Evolutionary conservation across 116 monocot species (phyloP).

Genomic region (Dioscorea cayenensis): DNA sequence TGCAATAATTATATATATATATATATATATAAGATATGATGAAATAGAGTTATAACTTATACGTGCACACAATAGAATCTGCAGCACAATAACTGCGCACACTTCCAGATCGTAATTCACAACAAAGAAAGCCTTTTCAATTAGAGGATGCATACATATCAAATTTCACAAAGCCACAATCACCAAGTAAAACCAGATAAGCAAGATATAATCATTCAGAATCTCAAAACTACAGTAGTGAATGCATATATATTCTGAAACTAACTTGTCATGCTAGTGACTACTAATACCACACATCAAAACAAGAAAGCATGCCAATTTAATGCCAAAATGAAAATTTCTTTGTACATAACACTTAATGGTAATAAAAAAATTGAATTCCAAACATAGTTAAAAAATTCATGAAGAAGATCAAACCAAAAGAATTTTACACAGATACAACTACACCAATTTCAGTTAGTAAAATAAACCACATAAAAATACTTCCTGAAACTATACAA

Average conservation of each 20-base stretch:
- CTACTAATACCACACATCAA: background rate
- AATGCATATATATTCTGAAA: background rate
- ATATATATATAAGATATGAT: no score
- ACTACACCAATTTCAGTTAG: background rate
- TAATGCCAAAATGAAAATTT: background rate
- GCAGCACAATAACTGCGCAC: no score
- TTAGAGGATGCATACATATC: background rate
- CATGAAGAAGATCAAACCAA: background rate
- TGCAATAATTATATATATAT: no score
- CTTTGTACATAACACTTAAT: background rate
- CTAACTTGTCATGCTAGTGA: background rate
- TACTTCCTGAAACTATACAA: background rate
- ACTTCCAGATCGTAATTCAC: conserved; percentile 55
- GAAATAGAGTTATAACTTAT: no score
- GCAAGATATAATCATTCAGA: background rate
- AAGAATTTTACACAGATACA: background rate
- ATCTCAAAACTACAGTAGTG: background rate
- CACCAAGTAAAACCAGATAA: background rate
- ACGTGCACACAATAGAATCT: no score
- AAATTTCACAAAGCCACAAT: background rate
- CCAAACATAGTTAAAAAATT: background rate
- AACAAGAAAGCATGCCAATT: background rate
- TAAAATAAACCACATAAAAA: background rate
- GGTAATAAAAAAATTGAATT: background rate
- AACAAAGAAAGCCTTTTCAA: background rate